Percentiles rank a stretch among this genome's conserved stretches.
phyloP scores from a whole-genome alignment of 169 alveolate genomes.

The Plasmodium malariae region DNA sequence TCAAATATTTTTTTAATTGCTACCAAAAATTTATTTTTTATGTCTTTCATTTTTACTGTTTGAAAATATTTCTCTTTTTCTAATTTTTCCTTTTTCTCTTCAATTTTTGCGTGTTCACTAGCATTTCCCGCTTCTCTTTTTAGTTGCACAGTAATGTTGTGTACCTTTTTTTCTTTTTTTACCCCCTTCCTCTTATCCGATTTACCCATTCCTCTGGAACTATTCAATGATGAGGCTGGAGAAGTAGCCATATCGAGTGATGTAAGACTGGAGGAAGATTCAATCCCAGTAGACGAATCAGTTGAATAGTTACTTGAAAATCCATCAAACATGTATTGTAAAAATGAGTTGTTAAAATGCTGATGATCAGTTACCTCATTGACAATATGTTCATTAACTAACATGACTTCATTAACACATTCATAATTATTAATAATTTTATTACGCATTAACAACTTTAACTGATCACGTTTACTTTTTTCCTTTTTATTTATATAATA shows the following conservation, averaged over 20 bases:
- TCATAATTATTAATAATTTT: background rate
- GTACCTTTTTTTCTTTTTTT: background rate
- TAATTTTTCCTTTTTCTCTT: conserved; percentile 17
- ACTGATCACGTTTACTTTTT: background rate
- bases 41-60: conserved; percentile 33
- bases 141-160: background rate
- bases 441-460: background rate
- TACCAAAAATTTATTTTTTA: conserved; percentile 26
- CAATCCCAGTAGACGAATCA: background rate
- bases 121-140: background rate
- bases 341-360: background rate
- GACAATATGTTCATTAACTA: conserved; percentile 7
- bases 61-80: conserved; percentile 50
- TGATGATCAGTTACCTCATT: background rate
- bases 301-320: conserved; percentile 72
- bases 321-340: conserved; percentile 65
- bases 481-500: conserved; percentile 43
- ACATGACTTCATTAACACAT: background rate
- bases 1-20: conserved; percentile 16
- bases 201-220: background rate
- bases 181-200: background rate
- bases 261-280: no score
- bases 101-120: background rate
- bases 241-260: no score
- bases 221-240: background rate